Percentiles rank a stretch among this genome's conserved stretches.
Conservation (phyloP, 2,329 filamentous ascomycete genomes). For the Blastomyces parvus region DNA sequence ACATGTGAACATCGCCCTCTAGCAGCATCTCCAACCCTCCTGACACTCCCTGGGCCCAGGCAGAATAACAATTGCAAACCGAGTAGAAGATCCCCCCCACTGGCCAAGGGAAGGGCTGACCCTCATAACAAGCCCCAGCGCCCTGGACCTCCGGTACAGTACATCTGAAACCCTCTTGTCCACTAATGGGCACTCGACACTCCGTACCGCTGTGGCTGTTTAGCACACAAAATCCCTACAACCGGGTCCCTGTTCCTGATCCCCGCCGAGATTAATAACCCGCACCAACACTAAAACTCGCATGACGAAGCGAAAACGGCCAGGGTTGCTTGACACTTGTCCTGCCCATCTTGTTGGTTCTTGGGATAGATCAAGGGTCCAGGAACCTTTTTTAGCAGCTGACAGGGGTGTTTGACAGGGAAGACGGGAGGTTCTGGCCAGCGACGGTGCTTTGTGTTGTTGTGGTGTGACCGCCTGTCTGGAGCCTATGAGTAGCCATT, state of each 20-base stretch:
- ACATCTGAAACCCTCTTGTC: neutral
- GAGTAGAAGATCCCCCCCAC: neutral
- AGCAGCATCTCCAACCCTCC: neutral
- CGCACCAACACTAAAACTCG: neutral
- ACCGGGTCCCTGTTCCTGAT: neutral
- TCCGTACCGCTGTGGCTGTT: no score
- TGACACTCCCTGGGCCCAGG: neutral
- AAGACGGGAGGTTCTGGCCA: neutral
- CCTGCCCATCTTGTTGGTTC: neutral
- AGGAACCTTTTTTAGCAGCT: neutral
- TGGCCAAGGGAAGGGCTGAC: neutral
- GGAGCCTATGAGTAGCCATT: neutral
- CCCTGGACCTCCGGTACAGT: neutral
- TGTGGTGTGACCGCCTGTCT: neutral
- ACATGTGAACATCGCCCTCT: neutral
- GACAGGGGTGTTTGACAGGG: neutral
- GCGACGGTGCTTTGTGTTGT: neutral
- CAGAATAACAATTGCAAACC: neutral
- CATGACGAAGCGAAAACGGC: neutral
- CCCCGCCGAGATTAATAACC: neutral
- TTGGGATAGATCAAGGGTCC: neutral
- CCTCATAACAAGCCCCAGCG: neutral
- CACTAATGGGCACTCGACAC: neutral
- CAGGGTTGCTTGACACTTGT: neutral
- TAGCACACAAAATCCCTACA: neutral